Percentiles rank a stretch among this genome's conserved stretches.
Conservation (phyloP, 2,329 filamentous ascomycete genomes). For the Neodidymelliopsis sp. region DNA sequence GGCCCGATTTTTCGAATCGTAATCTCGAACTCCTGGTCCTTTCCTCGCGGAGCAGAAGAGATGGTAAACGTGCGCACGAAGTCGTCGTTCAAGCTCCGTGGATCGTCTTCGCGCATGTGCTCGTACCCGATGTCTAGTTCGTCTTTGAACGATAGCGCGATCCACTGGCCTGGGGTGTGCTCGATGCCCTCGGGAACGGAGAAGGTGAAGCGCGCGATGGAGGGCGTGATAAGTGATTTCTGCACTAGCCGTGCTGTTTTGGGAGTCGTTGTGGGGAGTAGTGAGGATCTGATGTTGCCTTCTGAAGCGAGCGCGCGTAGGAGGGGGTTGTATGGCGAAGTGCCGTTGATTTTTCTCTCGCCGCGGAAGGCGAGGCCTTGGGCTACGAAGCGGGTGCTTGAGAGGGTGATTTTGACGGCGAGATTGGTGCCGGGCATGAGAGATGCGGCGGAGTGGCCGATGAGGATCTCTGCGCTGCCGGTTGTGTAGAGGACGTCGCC, state of each 20-base stretch:
- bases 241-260: conserved; percentile 64
- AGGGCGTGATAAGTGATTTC: conserved; percentile 69
- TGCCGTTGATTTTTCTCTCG: conserved; percentile 61
- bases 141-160: conserved; percentile 74
- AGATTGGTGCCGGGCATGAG: conserved; percentile 75
- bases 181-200: conserved; percentile 50
- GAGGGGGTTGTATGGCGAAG: conserved; percentile 81
- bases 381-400: conserved; percentile 67
- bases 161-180: conserved; percentile 78
- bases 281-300: conserved; percentile 45
- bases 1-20: conserved; percentile 74
- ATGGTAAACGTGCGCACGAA: conserved; percentile 85
- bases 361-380: conserved; percentile 74
- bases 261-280: conserved; percentile 5
- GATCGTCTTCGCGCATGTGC: conserved; percentile 86
- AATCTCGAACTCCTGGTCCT: conserved; percentile 68
- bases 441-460: conserved; percentile 67
- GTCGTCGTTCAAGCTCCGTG: conserved; percentile 82
- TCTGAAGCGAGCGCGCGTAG: conserved; percentile 72
- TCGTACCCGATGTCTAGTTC: conserved; percentile 77
- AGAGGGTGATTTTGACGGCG: conserved; percentile 72
- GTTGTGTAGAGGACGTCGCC: conserved; percentile 79
- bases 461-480: conserved; percentile 70
- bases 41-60: conserved; percentile 61
- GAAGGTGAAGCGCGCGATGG: conserved; percentile 71